Conservation (phyloP, 495 filamentous ascomycete genomes). For the Hypomontagnella submonticulosa region DNA sequence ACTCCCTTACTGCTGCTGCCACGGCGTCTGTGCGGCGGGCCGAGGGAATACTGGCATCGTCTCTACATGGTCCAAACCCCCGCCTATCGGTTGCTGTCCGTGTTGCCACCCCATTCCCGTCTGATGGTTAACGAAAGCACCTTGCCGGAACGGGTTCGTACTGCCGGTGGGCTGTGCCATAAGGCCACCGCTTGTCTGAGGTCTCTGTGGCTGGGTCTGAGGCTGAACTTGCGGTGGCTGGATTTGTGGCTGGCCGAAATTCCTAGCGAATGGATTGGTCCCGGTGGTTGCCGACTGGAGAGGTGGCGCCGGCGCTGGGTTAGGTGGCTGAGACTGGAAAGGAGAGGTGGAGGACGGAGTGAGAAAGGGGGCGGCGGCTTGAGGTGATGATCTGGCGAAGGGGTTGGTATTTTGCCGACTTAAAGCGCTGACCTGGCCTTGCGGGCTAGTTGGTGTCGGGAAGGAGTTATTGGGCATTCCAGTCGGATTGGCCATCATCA, state of each 20-base stretch:
- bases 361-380: conserved; percentile 59
- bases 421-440: conserved; percentile 52
- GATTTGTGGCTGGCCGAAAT: conserved; percentile 51
- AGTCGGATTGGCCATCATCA: conserved; percentile 70
- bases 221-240: conserved; percentile 15
- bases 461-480: conserved; percentile 50
- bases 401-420: conserved; percentile 84
- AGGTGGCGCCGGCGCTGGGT: conserved; percentile 57
- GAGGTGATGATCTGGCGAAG: conserved; percentile 71
- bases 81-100: conserved; percentile 80
- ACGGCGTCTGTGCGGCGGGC: conserved; percentile 67
- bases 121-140: conserved; percentile 83
- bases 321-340: conserved; percentile 61
- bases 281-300: conserved; percentile 72
- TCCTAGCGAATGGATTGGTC: conserved; percentile 76
- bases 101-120: conserved; percentile 90
- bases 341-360: conserved; percentile 60
- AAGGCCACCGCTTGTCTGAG: conserved; percentile 60
- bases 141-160: conserved; percentile 95
- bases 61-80: conserved; percentile 82
- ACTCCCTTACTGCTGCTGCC: conserved; percentile 60
- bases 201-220: conserved; percentile 48
- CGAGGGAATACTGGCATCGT: conserved; percentile 90
- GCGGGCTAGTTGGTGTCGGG: conserved; percentile 48
- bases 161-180: conserved; percentile 79